These are phyloP conservation scores for Penicillium nucicola DNA, from an alignment of 495 filamentous ascomycete genomes.

Conservation along the genomic window DNA sequence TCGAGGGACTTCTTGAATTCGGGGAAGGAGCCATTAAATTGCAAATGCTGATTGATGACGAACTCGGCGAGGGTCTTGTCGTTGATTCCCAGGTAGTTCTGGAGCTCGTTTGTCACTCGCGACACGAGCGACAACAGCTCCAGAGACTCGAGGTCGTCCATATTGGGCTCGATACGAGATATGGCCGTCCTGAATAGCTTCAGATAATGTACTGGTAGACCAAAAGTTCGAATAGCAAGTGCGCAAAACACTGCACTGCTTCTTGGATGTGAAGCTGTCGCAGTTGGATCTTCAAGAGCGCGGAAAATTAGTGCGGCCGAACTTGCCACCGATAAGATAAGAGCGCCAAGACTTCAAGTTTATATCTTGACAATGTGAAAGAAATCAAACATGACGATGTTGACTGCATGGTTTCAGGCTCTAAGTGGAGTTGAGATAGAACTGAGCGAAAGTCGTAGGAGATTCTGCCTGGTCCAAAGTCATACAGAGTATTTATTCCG, in stretches of 20 bases:
- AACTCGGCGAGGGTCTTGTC: slow-evolving; percentile 97
- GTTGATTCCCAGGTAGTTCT: slow-evolving; percentile 88
- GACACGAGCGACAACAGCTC: slow-evolving; percentile 92
- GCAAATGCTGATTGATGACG: slow-evolving; percentile 82
- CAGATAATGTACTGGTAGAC: background rate
- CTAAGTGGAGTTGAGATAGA: too few species aligned
- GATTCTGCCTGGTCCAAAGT: too few species aligned
- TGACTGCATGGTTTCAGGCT: too few species aligned
- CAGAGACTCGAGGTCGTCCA: slow-evolving; percentile 88
- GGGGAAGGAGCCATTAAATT: slow-evolving; percentile 58
- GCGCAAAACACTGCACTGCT: slow-evolving; percentile 17
- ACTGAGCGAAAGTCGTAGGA: too few species aligned
- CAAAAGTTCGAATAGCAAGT: slow-evolving; percentile 8
- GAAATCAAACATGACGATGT: too few species aligned
- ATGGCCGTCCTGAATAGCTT: slow-evolving; percentile 1
- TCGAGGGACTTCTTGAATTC: slow-evolving; percentile 71
- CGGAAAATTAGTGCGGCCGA: slow-evolving; percentile 44
- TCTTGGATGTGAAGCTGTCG: slow-evolving; percentile 2
- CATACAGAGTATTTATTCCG: too few species aligned
- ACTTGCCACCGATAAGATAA: slow-evolving; percentile 46
- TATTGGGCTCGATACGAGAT: slow-evolving; percentile 29
- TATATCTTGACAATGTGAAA: too few species aligned
- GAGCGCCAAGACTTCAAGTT: background rate
- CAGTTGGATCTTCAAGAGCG: slow-evolving; percentile 22
- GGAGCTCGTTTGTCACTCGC: slow-evolving; percentile 89